Percentiles rank a stretch among this genome's conserved stretches.
These are phyloP conservation scores for Fusarium sp. DNA, from an alignment of 2,329 filamentous ascomycete genomes.

Conservation along the genomic window DNA sequence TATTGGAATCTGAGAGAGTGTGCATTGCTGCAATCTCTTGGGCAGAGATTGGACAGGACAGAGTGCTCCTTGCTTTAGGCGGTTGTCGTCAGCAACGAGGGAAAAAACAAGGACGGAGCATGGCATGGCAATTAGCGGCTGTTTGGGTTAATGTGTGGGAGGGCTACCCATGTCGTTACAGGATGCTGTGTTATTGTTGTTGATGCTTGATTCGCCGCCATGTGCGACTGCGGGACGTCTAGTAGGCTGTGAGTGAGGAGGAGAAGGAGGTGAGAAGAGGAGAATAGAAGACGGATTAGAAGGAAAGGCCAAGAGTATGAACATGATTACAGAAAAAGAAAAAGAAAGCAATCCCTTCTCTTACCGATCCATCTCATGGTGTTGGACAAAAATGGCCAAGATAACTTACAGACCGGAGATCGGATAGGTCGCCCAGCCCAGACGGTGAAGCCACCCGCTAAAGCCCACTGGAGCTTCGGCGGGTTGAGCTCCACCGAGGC, in stretches of 20 bases:
- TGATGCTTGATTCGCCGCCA: constrained; percentile 3
- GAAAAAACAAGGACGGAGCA: constrained; percentile 29
- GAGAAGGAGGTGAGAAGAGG: neutral
- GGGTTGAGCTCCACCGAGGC: constrained; percentile 17
- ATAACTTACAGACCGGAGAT: constrained; percentile 30
- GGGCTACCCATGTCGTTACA: constrained; percentile 31
- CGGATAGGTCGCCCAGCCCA: constrained; percentile 26
- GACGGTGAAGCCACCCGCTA: constrained; percentile 18
- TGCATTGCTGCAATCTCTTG: constrained; percentile 19
- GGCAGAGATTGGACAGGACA: constrained; percentile 8
- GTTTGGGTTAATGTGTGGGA: constrained; percentile 25
- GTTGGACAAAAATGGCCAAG: constrained; percentile 28
- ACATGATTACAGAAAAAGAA: neutral
- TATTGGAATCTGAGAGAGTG: neutral
- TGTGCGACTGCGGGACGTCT: neutral
- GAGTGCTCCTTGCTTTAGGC: constrained; percentile 17
- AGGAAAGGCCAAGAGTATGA: neutral
- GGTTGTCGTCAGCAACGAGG: constrained; percentile 40
- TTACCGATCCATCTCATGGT: neutral
- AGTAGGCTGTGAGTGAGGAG: neutral
- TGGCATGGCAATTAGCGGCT: constrained; percentile 17
- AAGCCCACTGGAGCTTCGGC: constrained; percentile 13
- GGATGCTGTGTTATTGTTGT: constrained; percentile 21
- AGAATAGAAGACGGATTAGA: neutral
- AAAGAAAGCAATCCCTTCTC: constrained; percentile 1